Evolutionary conservation across 208 protist genomes (phyloP), one percentile per base, ranked within the genome.

Genomic region (Perkinsela sp.): DNA sequence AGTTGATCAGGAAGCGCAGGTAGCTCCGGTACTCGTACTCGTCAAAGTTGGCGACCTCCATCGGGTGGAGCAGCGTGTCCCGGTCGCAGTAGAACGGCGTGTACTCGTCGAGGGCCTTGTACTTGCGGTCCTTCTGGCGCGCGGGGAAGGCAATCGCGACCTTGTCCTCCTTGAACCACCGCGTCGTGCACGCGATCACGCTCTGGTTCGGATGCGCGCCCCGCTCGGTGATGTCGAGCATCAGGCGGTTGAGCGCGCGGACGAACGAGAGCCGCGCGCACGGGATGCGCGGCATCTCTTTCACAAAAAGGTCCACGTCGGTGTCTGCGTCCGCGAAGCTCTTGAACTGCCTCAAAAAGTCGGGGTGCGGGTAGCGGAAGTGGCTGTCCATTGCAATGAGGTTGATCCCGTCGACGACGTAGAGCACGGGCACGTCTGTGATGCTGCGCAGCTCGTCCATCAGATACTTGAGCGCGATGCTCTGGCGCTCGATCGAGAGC

Each of bases 11-110:
- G 72, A 92, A 92, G 32, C 87, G 83, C 1, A 89, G 74, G 69
- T 90, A 89, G 0, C 83, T 70, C 13, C 87, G 76, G 69, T 87
- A 87, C 74, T 93, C 87, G 72, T 91, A 93, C n/a, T 93, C 87
- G 70, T 69, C 81, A 72, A 90, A 91, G 77, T 90, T 87, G 2
- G 77, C 78, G n/a, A 93, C 71, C 72, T 83, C 32, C 30, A 93
- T 80, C 1, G 84, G 81, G 72, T 91, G 83, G 69, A 93, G 87
- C 29, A 89, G 80, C 1, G 87, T 88, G 73, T 93, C 87, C 74
- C 89, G 85, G 67, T 88, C 83, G 1, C 85, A 67, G 69, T 91
- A 74, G 74, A 88, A 93, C 32, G 85, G 83, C 0, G 87, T 83
- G 69, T 92, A 92, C 73, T 92, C 87, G 73, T 92, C 87, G 32